These are phyloP conservation scores for Calonectria pauciramosa DNA, from an alignment of 2,329 filamentous ascomycete genomes.

Conservation along the genomic window DNA sequence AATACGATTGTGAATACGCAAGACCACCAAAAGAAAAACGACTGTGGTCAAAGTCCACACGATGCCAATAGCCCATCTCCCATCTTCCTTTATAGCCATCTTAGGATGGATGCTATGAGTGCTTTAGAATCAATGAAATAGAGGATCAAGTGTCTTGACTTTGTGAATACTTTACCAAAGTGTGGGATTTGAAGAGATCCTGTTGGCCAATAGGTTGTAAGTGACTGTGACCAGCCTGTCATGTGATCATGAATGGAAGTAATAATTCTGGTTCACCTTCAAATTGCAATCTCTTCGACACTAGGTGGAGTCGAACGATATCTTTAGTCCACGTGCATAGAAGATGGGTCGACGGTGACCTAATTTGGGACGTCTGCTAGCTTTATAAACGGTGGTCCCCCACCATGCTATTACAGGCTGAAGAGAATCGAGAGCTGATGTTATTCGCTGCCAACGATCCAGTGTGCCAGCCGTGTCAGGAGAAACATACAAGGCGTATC, in stretches of 20 bases:
- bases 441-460: background rate
- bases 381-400: background rate
- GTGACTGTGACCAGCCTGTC: background rate
- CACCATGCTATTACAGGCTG: background rate
- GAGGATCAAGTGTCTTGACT: background rate
- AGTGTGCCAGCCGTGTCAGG: background rate
- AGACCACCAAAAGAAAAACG: background rate
- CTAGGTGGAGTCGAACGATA: background rate
- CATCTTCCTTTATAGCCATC: background rate
- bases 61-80: background rate
- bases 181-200: too few species aligned
- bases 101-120: background rate
- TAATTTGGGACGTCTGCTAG: background rate
- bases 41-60: background rate
- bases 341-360: background rate
- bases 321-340: background rate
- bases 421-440: background rate
- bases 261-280: too few species aligned
- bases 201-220: too few species aligned
- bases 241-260: background rate
- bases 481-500: background rate
- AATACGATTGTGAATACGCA: background rate
- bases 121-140: background rate
- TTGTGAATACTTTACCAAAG: too few species aligned
- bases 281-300: background rate